Evolutionary conservation across 1,139 yeast genomes (phyloP), one percentile per base, ranked within the genome.

Genomic region (Trichomonascaceae sp.): DNA sequence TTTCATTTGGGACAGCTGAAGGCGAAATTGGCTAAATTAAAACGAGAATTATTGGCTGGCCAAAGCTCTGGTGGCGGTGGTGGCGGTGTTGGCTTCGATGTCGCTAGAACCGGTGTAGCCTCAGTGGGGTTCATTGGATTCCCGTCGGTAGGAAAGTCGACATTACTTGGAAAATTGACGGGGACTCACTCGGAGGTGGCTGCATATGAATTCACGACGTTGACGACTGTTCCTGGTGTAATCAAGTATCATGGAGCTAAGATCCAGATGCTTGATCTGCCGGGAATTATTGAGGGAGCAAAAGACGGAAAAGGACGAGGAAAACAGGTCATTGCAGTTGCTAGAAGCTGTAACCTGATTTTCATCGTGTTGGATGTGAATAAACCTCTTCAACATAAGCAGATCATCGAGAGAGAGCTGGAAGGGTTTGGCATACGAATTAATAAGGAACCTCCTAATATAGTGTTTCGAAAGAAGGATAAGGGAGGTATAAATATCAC

Each of bases 301-400:
- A 91, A 91, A 65, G 98, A 93, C 67, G 99, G 99, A 74, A 87
- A 91, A 71, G 99, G 99, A 76, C 84, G 99, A 77, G 99, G 99
- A 80, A 87, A 85, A 65, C 99, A 93, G 74, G 99, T 93, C 57
- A 93, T 93, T 74, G 99, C 99, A 0, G 98, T 91, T 55, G 98
- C 99, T 6, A 82, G 99, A 71, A 88, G 97, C 6, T 95, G 96
- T 66, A 91, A 93, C 69, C 75, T 95, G 65, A 81, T 93, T 55
- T 93, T 93, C 70, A 87, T 93, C 67, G 96, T 93, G 3, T 77
- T 93, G 67, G 99, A 93, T 69, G 99, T 93, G 56, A 89, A 90
- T 73, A 95, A 93, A 69, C 99, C 99, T 3, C 78, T 93, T 63
- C 91, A 87, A 60, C 98, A 93, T 72, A 93, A 93, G 70, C 85